Conservation (phyloP, 352 stramenopile species). For the Thalassiosira exigua region DNA sequence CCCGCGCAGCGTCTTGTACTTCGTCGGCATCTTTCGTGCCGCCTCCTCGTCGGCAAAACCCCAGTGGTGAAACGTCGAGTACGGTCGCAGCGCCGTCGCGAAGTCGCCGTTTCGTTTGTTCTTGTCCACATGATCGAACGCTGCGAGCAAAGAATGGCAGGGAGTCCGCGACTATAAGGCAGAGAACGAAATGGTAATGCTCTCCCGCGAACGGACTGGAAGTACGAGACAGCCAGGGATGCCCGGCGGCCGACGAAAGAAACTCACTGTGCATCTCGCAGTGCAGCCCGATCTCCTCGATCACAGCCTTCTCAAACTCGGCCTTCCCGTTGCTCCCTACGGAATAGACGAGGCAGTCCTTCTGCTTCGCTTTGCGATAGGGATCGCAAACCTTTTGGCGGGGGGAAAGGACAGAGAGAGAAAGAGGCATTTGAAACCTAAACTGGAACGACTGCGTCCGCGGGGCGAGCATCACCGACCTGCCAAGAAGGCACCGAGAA, state of each 20-base stretch:
- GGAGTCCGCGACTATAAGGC: too few species aligned
- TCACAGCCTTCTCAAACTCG: conserved; percentile 63
- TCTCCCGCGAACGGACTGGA: too few species aligned
- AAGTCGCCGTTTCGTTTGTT: conserved; percentile 51
- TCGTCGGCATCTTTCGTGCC: conserved; percentile 1
- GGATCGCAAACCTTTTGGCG: too few species aligned
- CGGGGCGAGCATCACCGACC: too few species aligned
- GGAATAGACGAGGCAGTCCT: conserved; percentile 67
- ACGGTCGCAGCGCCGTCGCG: conserved; percentile 27
- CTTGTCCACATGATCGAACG: conserved; percentile 39
- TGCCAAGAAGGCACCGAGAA: too few species aligned
- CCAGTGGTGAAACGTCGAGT: conserved; percentile 44
- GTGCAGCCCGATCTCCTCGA: conserved; percentile 37
- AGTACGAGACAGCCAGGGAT: too few species aligned
- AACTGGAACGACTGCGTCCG: too few species aligned
- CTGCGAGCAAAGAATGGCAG: too few species aligned
- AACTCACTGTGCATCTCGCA: conserved; percentile 61
- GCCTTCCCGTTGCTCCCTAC: conserved; percentile 62
- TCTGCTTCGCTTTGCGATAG: conserved; percentile 23
- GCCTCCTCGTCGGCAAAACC: conserved; percentile 28
- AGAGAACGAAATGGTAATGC: too few species aligned
- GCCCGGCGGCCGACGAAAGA: too few species aligned
- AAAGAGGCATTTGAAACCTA: too few species aligned
- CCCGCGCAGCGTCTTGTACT: conserved; percentile 54
- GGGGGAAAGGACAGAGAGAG: too few species aligned